Conservation (phyloP, 352 stramenopile species). For the Phytophthora megakarya region DNA sequence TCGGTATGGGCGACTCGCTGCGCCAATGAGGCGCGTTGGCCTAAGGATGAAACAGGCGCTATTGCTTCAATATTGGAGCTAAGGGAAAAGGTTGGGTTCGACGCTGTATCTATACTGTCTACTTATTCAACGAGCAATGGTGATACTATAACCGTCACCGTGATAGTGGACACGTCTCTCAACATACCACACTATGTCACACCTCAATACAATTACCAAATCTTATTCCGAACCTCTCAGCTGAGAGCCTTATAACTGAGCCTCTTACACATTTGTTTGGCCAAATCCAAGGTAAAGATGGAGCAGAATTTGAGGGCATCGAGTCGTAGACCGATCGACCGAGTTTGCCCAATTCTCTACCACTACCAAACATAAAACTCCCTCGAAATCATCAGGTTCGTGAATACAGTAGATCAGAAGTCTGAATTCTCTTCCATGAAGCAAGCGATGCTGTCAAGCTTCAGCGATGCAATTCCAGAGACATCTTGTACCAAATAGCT, state of each 20-base stretch:
- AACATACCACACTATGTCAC: slow-evolving; percentile 1
- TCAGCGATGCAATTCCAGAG: too few species aligned
- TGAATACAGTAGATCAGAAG: too few species aligned
- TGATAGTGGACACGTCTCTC: background rate
- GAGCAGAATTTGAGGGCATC: too few species aligned
- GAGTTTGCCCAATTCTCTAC: too few species aligned
- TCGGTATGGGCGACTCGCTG: slow-evolving; percentile 75
- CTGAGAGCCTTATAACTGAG: slow-evolving; percentile 16
- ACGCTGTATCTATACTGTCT: slow-evolving; percentile 4
- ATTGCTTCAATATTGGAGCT: slow-evolving; percentile 92
- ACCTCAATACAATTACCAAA: slow-evolving; percentile 21
- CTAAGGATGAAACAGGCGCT: slow-evolving; percentile 66
- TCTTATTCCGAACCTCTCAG: slow-evolving; percentile 14
- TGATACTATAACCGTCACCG: too few species aligned
- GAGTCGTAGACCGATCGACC: too few species aligned
- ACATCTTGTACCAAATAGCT: too few species aligned
- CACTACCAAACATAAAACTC: too few species aligned
- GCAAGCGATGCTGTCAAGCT: too few species aligned
- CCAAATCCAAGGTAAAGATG: too few species aligned
- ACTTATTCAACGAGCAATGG: slow-evolving; percentile 1
- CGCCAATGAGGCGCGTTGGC: slow-evolving; percentile 51
- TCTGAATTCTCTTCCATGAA: too few species aligned
- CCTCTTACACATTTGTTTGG: background rate
- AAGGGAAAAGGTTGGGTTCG: slow-evolving; percentile 75
- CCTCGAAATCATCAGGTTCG: too few species aligned